Conservation (phyloP, 257 asterid genomes). For the Forsythia viridissima region DNA sequence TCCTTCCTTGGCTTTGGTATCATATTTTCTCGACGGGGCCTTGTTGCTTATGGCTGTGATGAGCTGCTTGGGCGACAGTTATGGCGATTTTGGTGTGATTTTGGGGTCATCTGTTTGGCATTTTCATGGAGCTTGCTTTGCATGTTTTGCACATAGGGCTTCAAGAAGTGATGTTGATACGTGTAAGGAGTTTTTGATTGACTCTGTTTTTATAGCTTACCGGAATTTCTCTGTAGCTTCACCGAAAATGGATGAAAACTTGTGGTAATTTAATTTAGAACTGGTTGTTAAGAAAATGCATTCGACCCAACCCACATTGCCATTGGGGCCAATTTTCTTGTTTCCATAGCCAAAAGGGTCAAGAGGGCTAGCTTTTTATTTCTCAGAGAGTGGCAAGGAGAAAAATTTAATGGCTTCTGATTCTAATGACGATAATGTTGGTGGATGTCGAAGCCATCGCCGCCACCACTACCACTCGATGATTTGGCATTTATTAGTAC, state of each 20-base stretch:
- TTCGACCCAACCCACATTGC: slow-evolving; percentile 48
- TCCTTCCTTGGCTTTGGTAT: neutral
- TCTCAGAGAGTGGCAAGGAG: slow-evolving; percentile 34
- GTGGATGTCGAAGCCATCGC: neutral
- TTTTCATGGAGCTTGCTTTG: slow-evolving; percentile 28
- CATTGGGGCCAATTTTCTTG: slow-evolving; percentile 42
- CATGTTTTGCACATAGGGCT: slow-evolving; percentile 66
- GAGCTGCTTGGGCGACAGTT: slow-evolving; percentile 38
- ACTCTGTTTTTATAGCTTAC: slow-evolving; percentile 17
- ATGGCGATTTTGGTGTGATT: slow-evolving; percentile 26
- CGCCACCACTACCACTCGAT: slow-evolving; percentile 33
- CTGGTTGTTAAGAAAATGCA: slow-evolving; percentile 38
- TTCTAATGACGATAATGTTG: slow-evolving; percentile 13
- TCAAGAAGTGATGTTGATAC: slow-evolving; percentile 51
- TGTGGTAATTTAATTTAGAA: slow-evolving; percentile 28
- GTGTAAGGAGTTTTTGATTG: neutral
- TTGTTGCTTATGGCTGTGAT: slow-evolving; percentile 34
- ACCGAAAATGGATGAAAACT: slow-evolving; percentile 38
- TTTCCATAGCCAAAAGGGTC: slow-evolving; percentile 51
- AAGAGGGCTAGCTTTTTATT: slow-evolving; percentile 41
- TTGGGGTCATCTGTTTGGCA: slow-evolving; percentile 23
- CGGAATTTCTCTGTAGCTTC: slow-evolving; percentile 35
- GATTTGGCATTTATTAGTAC: slow-evolving; percentile 35
- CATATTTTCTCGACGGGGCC: slow-evolving; percentile 29
- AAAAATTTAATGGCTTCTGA: slow-evolving; percentile 46